Base-by-base conservation (phyloP, 148 eudicot genomes). In the Camellia japonica region DNA sequence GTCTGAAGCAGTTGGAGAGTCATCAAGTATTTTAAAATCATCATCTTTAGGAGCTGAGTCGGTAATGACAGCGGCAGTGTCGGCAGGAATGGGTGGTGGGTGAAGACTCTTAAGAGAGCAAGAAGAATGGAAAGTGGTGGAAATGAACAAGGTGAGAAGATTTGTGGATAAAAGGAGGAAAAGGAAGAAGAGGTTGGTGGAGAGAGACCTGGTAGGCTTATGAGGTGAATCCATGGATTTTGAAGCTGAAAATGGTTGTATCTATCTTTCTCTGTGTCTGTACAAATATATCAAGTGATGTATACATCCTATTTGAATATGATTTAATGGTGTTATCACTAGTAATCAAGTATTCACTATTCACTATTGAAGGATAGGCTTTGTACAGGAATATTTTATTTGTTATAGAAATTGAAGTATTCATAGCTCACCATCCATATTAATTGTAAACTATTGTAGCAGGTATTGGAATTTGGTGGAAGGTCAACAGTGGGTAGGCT, bases 91-190 rank as follows among this genome's bases (percentile, higher is more conserved):
- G 1, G 19, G 62, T 13, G 43, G 44, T 11, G 77, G 30, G 43
- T 30, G 0, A 30, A 30, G 30, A 30, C 30, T 30, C 30, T 70
- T 80, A 56, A 79, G 70, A 9, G 82, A 76, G 64, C 88, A 80
- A 73, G 90, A 79, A 51, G 84, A 82, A 63, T 81, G 56, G 19
- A 83, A 77, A 9, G 86, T 85, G 20, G 82, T 85, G 76, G 86
- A 87, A 56, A 87, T 77, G 74, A 87, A 81, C 38, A 85, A 75
- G 41, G 86, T 87, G 77, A 83, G 77, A 44, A 87, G 88, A 83
- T 87, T 87, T 78, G 85, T 72, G n/a, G 87, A 79, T 14, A 87
- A 41, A 16, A 87, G 88, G 52, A 85, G 76, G 78, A 85, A 83
- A 79, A 87, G 77, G 77, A 76, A 83, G 85, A 84, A 77, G 8